Evolutionary conservation across 2,329 filamentous ascomycete genomes (phyloP).

Genomic region (Zelopaecilomyces penicillatus): DNA sequence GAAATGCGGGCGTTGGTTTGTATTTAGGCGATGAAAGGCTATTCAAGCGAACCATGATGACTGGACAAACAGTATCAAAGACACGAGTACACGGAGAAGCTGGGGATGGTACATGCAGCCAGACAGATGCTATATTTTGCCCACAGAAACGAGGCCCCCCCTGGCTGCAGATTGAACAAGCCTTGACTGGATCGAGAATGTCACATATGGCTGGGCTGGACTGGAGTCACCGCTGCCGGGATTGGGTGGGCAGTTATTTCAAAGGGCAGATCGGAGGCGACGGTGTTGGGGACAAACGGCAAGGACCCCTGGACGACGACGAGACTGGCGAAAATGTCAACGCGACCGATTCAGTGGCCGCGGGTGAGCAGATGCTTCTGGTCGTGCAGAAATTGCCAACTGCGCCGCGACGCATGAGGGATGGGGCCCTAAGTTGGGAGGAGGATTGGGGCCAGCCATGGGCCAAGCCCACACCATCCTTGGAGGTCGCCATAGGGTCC

Average conservation of each 20-base stretch:
- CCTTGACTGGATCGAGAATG: not conserved
- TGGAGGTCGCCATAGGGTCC: no score
- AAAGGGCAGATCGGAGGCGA: slow-evolving; percentile 8
- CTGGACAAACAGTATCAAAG: slow-evolving; percentile 17
- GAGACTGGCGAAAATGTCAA: slow-evolving; percentile 7
- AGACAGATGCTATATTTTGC: slow-evolving; percentile 14
- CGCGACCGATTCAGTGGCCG: not conserved
- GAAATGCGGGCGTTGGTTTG: slow-evolving; percentile 16
- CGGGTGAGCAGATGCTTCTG: slow-evolving; percentile 1
- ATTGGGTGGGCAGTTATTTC: slow-evolving; percentile 5
- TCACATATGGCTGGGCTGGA: not conserved
- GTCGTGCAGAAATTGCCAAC: slow-evolving; percentile 14
- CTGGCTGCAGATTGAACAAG: slow-evolving; percentile 1
- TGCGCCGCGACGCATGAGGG: slow-evolving; percentile 34
- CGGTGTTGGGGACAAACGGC: not conserved
- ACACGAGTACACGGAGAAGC: slow-evolving; percentile 18
- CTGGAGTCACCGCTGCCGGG: not conserved
- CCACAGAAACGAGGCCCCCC: not conserved
- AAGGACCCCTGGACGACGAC: slow-evolving; percentile 1
- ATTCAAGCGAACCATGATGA: slow-evolving; percentile 18
- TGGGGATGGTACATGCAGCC: slow-evolving; percentile 16
- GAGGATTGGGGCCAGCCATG: slow-evolving; percentile 11
- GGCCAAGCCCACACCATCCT: slow-evolving; percentile 7
- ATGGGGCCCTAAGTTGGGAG: slow-evolving; percentile 11
- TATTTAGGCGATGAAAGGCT: slow-evolving; percentile 21